Percentiles rank a stretch among this genome's conserved stretches.
These are phyloP conservation scores for Magnaporthiopsis rhizophila DNA, from an alignment of 2,329 filamentous ascomycete genomes.

Conservation along the genomic window DNA sequence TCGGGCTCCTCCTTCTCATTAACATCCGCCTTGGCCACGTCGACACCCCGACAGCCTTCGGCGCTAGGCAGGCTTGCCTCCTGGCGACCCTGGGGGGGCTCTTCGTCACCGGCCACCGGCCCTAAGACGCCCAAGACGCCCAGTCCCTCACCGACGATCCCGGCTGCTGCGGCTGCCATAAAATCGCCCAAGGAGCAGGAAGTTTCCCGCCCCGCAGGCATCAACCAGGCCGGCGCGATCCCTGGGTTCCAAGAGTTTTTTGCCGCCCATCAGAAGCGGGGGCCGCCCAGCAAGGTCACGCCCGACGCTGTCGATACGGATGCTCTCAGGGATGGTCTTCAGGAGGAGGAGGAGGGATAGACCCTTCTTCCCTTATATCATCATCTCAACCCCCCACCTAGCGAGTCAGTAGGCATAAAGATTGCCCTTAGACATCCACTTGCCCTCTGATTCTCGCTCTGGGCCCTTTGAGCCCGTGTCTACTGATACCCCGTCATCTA, in stretches of 20 bases:
- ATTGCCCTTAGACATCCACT: neutral
- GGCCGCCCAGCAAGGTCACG: slow-evolving; percentile 47
- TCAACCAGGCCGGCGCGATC: slow-evolving; percentile 71
- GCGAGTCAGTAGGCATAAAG: neutral
- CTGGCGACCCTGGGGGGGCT: slow-evolving; percentile 35
- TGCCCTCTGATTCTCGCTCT: neutral
- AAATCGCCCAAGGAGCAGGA: slow-evolving; percentile 20
- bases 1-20: neutral
- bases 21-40: neutral
- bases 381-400: neutral
- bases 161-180: slow-evolving; percentile 20
- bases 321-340: slow-evolving; percentile 52
- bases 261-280: slow-evolving; percentile 40
- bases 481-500: neutral
- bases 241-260: slow-evolving; percentile 59
- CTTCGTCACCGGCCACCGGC: neutral
- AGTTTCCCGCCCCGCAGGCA: slow-evolving; percentile 53
- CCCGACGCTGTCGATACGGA: slow-evolving; percentile 50
- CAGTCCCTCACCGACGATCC: slow-evolving; percentile 1
- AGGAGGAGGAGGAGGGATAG: slow-evolving; percentile 26
- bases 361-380: neutral
- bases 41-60: slow-evolving; percentile 1
- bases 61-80: slow-evolving; percentile 20
- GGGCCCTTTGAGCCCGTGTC: neutral
- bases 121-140: neutral